Evolutionary conservation across 2,329 filamentous ascomycete genomes (phyloP).

Genomic region (Trichoderma afroharzianum): DNA sequence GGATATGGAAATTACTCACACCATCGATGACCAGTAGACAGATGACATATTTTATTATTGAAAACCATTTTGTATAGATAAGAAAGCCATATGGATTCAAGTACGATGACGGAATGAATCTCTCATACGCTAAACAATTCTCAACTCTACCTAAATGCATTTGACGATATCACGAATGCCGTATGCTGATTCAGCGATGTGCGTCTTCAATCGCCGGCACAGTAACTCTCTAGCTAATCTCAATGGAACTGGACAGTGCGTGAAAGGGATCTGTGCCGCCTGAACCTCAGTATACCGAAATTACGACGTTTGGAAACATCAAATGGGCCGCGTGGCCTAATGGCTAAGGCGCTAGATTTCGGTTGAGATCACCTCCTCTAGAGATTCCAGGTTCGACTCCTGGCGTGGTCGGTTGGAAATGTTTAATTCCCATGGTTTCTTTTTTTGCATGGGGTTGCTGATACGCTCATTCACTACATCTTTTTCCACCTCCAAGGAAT

Average conservation of each 20-base stretch:
- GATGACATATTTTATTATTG: not conserved
- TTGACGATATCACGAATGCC: not conserved
- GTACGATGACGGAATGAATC: not conserved
- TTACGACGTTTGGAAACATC: slow-evolving; percentile 16
- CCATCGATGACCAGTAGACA: not conserved
- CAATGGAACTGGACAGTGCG: not conserved
- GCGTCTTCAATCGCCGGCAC: not conserved
- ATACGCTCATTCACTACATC: not conserved
- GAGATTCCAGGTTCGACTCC: slow-evolving; percentile 44
- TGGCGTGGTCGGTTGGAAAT: slow-evolving; percentile 35
- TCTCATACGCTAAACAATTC: not conserved
- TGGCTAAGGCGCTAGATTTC: slow-evolving; percentile 44
- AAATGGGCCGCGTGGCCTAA: slow-evolving; percentile 40
- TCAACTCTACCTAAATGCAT: not conserved
- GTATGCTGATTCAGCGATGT: not conserved
- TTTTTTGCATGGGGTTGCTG: not conserved
- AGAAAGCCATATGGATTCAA: not conserved
- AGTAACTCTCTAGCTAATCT: not conserved
- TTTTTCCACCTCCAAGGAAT: not conserved
- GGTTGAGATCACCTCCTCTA: slow-evolving; percentile 33
- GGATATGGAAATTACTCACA: not conserved
- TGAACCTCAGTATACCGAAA: not conserved
- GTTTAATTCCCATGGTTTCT: slow-evolving; percentile 1
- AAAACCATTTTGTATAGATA: not conserved
- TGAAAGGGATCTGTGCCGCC: fast-evolving